Percentiles rank a stretch among this genome's conserved stretches.
Evolutionary conservation across 768 basidiomycete genomes (phyloP).

Genomic region (Kwoniella sp.): DNA sequence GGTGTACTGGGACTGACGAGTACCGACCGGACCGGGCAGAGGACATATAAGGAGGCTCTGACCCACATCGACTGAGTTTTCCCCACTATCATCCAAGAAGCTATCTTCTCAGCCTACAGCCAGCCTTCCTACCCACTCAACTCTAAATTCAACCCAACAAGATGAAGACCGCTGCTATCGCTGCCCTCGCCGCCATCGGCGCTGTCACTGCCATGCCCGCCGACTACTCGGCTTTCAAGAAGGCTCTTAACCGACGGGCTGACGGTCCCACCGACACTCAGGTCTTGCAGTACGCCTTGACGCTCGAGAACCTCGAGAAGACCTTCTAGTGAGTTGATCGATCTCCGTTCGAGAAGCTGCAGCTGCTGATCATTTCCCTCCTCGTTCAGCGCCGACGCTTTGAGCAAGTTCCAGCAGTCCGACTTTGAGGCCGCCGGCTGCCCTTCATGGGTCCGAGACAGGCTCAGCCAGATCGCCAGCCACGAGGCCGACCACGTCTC

Average conservation of each 20-base stretch:
- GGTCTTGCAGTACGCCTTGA: constrained; percentile 46
- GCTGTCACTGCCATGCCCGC: constrained; percentile 20
- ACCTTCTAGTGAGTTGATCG: constrained; percentile 37
- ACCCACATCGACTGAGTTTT: too few relatives aligned
- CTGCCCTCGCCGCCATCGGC: constrained; percentile 23
- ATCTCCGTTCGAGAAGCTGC: background rate
- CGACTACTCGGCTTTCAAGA: constrained; percentile 12
- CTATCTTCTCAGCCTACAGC: background rate
- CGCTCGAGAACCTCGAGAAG: constrained; percentile 46
- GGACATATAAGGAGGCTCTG: constrained; percentile 1
- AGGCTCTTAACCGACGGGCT: constrained; percentile 5
- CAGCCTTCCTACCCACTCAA: background rate
- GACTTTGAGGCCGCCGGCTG: constrained; percentile 55
- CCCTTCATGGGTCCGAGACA: constrained; percentile 54
- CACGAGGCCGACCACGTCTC: constrained; percentile 61
- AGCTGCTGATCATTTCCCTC: background rate
- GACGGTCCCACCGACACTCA: constrained; percentile 20
- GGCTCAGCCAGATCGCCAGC: constrained; percentile 55
- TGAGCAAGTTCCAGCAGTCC: constrained; percentile 55
- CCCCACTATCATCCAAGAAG: background rate
- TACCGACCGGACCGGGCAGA: background rate
- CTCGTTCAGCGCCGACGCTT: constrained; percentile 34
- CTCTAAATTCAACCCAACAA: constrained; percentile 3
- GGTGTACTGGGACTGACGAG: too few relatives aligned
- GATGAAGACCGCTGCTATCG: constrained; percentile 22